These are phyloP conservation scores for Colletotrichum viniferum DNA, from an alignment of 2,329 filamentous ascomycete species.

Conservation along the genomic window DNA sequence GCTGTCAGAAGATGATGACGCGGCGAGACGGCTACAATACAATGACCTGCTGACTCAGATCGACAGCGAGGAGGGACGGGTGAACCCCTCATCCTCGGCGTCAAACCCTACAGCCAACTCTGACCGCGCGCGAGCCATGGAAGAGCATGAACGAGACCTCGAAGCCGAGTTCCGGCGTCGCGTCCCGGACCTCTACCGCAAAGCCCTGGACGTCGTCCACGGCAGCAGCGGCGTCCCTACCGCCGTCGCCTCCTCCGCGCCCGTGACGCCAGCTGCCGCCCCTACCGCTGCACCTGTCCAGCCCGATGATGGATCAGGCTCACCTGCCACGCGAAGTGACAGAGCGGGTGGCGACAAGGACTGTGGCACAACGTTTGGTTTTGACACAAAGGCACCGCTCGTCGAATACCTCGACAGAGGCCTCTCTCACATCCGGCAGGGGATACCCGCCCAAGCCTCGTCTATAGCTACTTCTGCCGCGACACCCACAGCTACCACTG, in stretches of 20 bases:
- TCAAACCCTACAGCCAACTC: not conserved
- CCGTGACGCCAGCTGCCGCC: not conserved
- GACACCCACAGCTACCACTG: not conserved
- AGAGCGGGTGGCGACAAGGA: not conserved
- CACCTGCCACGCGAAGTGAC: not conserved
- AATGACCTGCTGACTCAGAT: slow-evolving; percentile 7
- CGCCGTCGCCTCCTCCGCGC: not conserved
- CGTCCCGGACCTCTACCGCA: slow-evolving; percentile 50
- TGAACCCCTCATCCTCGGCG: not conserved
- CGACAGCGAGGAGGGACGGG: slow-evolving; percentile 7
- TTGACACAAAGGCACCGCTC: slow-evolving; percentile 50
- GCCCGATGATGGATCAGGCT: slow-evolving; percentile 24
- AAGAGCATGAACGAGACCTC: slow-evolving; percentile 51
- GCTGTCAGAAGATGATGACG: not conserved
- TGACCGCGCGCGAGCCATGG: slow-evolving; percentile 45
- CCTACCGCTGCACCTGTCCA: not conserved
- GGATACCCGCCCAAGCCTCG: not conserved
- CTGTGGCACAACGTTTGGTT: slow-evolving; percentile 19
- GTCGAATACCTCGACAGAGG: slow-evolving; percentile 53
- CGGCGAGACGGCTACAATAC: slow-evolving; percentile 5
- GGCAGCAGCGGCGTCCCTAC: slow-evolving; percentile 16
- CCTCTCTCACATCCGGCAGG: slow-evolving; percentile 46
- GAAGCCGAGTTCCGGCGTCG: slow-evolving; percentile 52
- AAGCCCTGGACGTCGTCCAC: slow-evolving; percentile 43
- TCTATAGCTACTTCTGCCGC: not conserved